Percentiles rank a stretch among this genome's conserved stretches.
Evolutionary conservation across 1,284 basidiomycete genomes (phyloP).

Genomic region (Erythrobasidium hasegawianum): DNA sequence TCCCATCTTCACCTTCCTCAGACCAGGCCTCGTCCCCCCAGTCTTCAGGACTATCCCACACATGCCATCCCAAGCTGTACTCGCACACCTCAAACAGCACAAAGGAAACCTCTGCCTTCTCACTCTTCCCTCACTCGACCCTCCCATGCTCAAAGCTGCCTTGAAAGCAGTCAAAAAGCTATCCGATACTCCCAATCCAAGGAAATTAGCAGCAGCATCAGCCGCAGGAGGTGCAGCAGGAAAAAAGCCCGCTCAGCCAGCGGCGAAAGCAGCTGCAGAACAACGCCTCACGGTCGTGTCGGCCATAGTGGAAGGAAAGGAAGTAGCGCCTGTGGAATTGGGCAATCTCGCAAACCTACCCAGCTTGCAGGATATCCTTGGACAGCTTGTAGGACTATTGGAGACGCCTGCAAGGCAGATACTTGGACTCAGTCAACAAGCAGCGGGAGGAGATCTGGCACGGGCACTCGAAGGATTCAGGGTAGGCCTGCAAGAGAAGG

Average conservation of each 20-base stretch:
- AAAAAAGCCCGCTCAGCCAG: not conserved
- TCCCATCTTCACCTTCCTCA: slow-evolving; percentile 47
- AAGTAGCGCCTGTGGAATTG: slow-evolving; percentile 36
- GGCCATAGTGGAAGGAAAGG: slow-evolving; percentile 49
- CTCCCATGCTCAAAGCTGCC: slow-evolving; percentile 48
- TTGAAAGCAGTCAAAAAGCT: slow-evolving; percentile 46
- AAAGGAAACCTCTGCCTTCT: slow-evolving; percentile 46
- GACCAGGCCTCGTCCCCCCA: slow-evolving; percentile 50
- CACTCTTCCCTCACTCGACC: slow-evolving; percentile 49
- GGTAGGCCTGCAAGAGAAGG: slow-evolving; percentile 38
- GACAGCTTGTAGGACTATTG: slow-evolving; percentile 51
- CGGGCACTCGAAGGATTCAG: slow-evolving; percentile 39
- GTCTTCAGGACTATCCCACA: slow-evolving; percentile 17
- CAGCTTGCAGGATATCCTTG: slow-evolving; percentile 48
- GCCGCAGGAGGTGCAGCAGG: slow-evolving; percentile 13
- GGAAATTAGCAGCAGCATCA: slow-evolving; percentile 22
- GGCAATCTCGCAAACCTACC: slow-evolving; percentile 48
- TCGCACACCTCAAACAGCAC: slow-evolving; percentile 45
- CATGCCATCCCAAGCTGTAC: slow-evolving; percentile 33
- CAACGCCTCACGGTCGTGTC: slow-evolving; percentile 49
- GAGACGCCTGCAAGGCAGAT: slow-evolving; percentile 45
- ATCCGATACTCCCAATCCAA: slow-evolving; percentile 32
- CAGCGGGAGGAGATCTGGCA: slow-evolving; percentile 21
- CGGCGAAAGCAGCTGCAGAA: not conserved
- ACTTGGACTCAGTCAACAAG: slow-evolving; percentile 18